Evolutionary conservation across 192 early-diverging fungal genomes (phyloP).

Genomic region (Umbelopsis sp.): DNA sequence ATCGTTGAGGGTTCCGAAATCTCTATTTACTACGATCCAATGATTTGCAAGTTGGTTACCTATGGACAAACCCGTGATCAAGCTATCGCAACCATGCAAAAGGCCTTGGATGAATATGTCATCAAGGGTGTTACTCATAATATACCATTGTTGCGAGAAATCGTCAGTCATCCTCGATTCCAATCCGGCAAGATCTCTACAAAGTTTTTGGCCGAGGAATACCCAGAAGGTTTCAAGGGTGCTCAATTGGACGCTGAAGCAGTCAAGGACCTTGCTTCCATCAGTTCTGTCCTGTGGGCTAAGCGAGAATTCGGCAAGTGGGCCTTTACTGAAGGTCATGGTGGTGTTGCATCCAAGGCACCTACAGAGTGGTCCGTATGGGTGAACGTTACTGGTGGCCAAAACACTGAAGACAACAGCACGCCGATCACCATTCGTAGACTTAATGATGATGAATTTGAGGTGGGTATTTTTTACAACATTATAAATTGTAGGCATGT

Average conservation of each 20-base stretch:
- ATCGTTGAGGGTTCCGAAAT: slow-evolving; percentile 92
- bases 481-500: too few species aligned
- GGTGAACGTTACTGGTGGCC: slow-evolving; percentile 42
- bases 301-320: slow-evolving; percentile 66
- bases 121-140: slow-evolving; percentile 97
- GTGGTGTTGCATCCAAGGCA: slow-evolving; percentile 27
- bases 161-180: slow-evolving; percentile 76
- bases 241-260: slow-evolving; percentile 55
- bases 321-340: slow-evolving; percentile 44
- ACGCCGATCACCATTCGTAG: slow-evolving; percentile 50
- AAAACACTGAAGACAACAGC: slow-evolving; percentile 41
- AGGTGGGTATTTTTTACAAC: slow-evolving; percentile 28
- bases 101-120: slow-evolving; percentile 86
- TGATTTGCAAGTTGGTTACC: slow-evolving; percentile 95
- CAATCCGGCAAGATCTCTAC: slow-evolving; percentile 77
- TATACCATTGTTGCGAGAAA: slow-evolving; percentile 89
- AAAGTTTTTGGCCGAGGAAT: slow-evolving; percentile 86
- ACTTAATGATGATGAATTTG: slow-evolving; percentile 40
- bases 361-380: slow-evolving; percentile 54
- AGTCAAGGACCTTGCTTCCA: slow-evolving; percentile 62
- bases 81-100: slow-evolving; percentile 76
- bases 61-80: slow-evolving; percentile 75
- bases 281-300: slow-evolving; percentile 66
- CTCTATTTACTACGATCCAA: slow-evolving; percentile 93
- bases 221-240: slow-evolving; percentile 86